Evolutionary conservation across 441 rosid genomes (phyloP), one percentile per base, ranked within the genome.

Genomic region (Bruguiera hainesii): DNA sequence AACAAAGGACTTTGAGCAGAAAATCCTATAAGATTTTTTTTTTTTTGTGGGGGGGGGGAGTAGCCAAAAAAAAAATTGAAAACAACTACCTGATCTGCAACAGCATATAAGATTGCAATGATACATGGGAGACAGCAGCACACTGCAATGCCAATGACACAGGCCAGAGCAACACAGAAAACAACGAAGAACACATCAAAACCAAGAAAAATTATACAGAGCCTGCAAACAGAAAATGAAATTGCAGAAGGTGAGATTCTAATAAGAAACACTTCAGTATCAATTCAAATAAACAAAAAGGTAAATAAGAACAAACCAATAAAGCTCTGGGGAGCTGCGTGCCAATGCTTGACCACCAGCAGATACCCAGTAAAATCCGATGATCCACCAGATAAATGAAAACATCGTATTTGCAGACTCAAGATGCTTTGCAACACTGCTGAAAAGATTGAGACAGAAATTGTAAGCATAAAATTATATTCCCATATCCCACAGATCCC

Each of bases 71-170:
- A 55, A 15, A 10, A 15, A 20, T 20, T 4, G 28, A 53, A 55
- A 26, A 13, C 11, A 23, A 58, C 33, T 86, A 92, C 99, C 95
- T 92, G 93, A 71, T 95, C 98, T 5, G 99, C 89, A 73, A 95
- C 93, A 9, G 99, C 99, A 84, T 95, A 92, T 51, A 92, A 75
- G 72, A 95, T 84, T 56, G 97, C 99, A 71, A 95, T 90, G 74
- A 95, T 95, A 74, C 99, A 95, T n/a, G 99, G 99, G 74, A 95
- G 96, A 78, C 98, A 92, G 76, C 98, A 95, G 84, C 98, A 95
- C 72, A 95, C 96, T 72, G 99, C 99, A 74, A 95, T 85, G 50
- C 99, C 98, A 39, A 95, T 79, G 72, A 95, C 83, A 77, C 98
- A 95, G 56, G 97, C 99, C 84, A 95, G 74, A 48, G 97, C 99